Percentiles rank a stretch among this genome's conserved stretches.
phyloP scores from a whole-genome alignment of 208 protist genomes.

The Trypanosomatidae sp. region DNA sequence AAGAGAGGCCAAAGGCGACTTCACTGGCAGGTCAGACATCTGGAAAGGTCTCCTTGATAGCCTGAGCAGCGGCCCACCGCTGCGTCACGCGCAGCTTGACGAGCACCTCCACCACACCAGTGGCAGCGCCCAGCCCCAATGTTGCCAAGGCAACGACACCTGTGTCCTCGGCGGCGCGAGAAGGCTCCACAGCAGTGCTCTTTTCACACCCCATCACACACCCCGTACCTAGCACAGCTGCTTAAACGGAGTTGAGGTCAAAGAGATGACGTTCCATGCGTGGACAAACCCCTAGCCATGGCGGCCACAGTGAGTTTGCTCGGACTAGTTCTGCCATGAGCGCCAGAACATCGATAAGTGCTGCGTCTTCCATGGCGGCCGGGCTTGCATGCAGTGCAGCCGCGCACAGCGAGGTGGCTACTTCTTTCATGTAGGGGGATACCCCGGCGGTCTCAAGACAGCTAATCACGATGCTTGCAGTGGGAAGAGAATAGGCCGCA shows the following conservation, averaged over 20 bases:
- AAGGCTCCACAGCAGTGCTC: not conserved
- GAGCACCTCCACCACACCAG: constrained; percentile 65
- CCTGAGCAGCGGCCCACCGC: constrained; percentile 58
- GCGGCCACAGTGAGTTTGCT: constrained; percentile 43
- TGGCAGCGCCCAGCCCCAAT: constrained; percentile 17
- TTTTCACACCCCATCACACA: not conserved
- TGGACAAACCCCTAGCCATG: constrained; percentile 79
- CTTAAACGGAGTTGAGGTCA: constrained; percentile 31
- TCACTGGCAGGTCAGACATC: constrained; percentile 46
- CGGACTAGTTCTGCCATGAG: constrained; percentile 73
- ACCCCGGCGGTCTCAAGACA: constrained; percentile 57
- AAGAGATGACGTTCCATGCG: constrained; percentile 78
- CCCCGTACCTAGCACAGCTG: constrained; percentile 28
- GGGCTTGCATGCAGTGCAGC: constrained; percentile 34
- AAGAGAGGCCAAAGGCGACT: constrained; percentile 58
- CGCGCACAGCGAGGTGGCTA: constrained; percentile 32
- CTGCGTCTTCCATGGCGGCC: constrained; percentile 16
- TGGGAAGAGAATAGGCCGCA: constrained; percentile 43
- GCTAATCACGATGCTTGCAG: constrained; percentile 76
- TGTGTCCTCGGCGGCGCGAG: not conserved
- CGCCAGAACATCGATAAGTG: constrained; percentile 61
- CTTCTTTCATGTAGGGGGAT: constrained; percentile 65
- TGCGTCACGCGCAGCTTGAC: constrained; percentile 38
- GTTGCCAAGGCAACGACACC: not conserved
- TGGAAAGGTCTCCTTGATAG: constrained; percentile 48